phyloP scores from a whole-genome alignment of 352 stramenopile species.

The Phytopythium helicoides region DNA sequence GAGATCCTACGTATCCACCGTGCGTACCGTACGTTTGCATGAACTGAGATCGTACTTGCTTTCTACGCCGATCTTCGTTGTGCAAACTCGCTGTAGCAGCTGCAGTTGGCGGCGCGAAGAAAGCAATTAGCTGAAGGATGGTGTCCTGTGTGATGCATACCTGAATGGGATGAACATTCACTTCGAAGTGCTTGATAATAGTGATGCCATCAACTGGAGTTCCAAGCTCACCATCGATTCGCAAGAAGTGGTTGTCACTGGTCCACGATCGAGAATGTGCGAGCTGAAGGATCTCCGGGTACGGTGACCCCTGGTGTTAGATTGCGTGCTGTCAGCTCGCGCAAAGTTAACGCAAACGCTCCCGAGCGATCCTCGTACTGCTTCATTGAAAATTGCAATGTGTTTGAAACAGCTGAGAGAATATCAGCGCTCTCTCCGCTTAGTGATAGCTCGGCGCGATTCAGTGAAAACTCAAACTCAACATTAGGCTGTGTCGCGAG shows the following conservation, averaged over 20 bases:
- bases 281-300: slow-evolving; percentile 61
- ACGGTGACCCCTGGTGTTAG: slow-evolving; percentile 64
- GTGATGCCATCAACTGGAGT: slow-evolving; percentile 53
- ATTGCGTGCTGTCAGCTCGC: slow-evolving; percentile 61
- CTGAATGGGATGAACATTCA: slow-evolving; percentile 86
- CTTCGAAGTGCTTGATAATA: slow-evolving; percentile 79
- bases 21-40: slow-evolving; percentile 24
- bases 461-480: slow-evolving; percentile 57
- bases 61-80: slow-evolving; percentile 22
- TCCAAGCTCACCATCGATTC: slow-evolving; percentile 71
- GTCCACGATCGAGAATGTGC: slow-evolving; percentile 45
- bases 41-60: slow-evolving; percentile 54
- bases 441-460: slow-evolving; percentile 58
- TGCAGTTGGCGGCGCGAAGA: slow-evolving; percentile 35
- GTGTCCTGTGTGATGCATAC: slow-evolving; percentile 80
- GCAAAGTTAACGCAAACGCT: slow-evolving; percentile 51
- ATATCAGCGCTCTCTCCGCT: slow-evolving; percentile 64
- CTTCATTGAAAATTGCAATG: slow-evolving; percentile 60
- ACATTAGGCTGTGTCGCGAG: slow-evolving; percentile 46
- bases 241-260: slow-evolving; percentile 66
- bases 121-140: slow-evolving; percentile 64
- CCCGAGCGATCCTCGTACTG: slow-evolving; percentile 73
- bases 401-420: slow-evolving; percentile 35
- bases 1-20: neutral
- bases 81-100: slow-evolving; percentile 14